phyloP scores from a whole-genome alignment of 129 eudicot genomes.

The Flaveria brownii region DNA sequence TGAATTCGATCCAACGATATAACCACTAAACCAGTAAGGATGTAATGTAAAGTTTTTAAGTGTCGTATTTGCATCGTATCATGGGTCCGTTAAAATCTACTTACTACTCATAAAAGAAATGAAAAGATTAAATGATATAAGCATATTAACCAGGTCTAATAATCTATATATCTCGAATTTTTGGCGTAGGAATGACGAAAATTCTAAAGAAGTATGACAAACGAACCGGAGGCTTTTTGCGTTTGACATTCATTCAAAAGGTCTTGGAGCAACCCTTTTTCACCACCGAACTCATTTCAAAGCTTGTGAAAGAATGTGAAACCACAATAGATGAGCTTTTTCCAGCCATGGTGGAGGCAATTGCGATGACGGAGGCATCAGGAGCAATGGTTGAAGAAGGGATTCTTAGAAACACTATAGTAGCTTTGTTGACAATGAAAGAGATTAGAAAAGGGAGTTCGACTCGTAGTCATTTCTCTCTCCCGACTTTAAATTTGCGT shows the following conservation, averaged over 20 bases:
- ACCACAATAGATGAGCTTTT: slow-evolving; percentile 58
- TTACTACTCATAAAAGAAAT: no score
- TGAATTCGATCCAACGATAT: no score
- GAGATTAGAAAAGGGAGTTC: slow-evolving; percentile 84
- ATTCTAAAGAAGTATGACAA: slow-evolving; percentile 90
- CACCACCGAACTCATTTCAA: slow-evolving; percentile 75
- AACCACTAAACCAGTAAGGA: no score
- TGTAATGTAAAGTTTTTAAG: no score
- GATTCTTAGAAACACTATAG: slow-evolving; percentile 76
- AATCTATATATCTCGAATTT: neutral
- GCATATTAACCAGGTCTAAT: no score
- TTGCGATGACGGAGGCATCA: slow-evolving; percentile 20
- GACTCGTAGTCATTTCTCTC: slow-evolving; percentile 68
- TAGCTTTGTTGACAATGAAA: slow-evolving; percentile 76
- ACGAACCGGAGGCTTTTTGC: slow-evolving; percentile 72
- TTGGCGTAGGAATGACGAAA: slow-evolving; percentile 67
- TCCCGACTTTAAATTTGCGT: slow-evolving; percentile 67
- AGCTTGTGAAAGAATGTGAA: slow-evolving; percentile 81
- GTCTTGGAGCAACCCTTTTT: slow-evolving; percentile 80
- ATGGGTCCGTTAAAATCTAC: no score
- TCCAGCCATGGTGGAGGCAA: slow-evolving; percentile 27
- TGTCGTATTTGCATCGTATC: no score
- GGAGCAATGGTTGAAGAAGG: slow-evolving; percentile 55
- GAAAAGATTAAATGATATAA: no score
- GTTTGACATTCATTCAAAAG: slow-evolving; percentile 67